phyloP scores from a whole-genome alignment of 2,329 filamentous ascomycete species.

The Fusarium nodosum region DNA sequence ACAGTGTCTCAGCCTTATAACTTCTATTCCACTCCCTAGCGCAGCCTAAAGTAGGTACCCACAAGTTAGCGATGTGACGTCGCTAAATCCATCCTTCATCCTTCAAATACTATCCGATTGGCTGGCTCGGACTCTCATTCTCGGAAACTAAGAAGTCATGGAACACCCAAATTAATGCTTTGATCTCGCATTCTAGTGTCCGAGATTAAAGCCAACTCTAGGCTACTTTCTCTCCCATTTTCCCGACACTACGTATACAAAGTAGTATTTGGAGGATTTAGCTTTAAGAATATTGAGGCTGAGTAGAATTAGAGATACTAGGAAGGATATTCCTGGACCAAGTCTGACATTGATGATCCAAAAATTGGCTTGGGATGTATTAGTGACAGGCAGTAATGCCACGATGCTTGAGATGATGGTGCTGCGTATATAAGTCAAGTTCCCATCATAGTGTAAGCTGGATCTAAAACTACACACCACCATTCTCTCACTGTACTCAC shows the following conservation, averaged over 20 bases:
- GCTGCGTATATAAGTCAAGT: constrained; percentile 37
- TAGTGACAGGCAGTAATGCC: background rate
- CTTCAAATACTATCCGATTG: constrained; percentile 23
- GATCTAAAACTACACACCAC: background rate
- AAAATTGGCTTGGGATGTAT: background rate
- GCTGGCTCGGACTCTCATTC: constrained; percentile 11
- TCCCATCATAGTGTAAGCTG: too few species aligned
- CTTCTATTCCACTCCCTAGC: background rate
- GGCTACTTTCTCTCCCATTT: too few species aligned
- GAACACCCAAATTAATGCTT: constrained; percentile 2
- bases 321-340: background rate
- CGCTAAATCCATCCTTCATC: constrained; percentile 1
- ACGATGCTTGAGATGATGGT: background rate
- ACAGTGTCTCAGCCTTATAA: constrained; percentile 27
- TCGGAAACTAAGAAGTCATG: background rate
- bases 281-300: background rate
- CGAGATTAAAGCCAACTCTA: constrained; percentile 28
- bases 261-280: background rate
- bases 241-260: background rate
- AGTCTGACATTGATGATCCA: background rate
- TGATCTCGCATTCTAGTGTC: constrained; percentile 25
- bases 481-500: background rate
- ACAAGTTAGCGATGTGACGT: background rate
- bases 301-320: background rate
- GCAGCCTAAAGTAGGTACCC: background rate